Evolutionary conservation across 257 asterid genomes (phyloP).

Genomic region (Echites panduratus): DNA sequence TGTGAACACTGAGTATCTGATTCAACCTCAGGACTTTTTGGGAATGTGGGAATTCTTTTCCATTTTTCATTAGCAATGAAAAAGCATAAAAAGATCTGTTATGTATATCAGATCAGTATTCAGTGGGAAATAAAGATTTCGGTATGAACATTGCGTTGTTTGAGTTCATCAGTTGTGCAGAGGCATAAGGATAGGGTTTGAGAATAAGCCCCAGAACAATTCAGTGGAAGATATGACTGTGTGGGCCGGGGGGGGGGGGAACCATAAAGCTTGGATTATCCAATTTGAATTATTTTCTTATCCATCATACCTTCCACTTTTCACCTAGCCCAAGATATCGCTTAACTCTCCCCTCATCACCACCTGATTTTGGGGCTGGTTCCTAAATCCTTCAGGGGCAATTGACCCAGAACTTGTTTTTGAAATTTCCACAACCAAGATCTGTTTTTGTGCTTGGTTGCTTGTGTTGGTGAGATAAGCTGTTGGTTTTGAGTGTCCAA

Average conservation of each 20-base stretch:
- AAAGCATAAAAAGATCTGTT: background rate
- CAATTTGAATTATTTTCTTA: background rate
- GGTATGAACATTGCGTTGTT: background rate
- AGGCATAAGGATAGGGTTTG: background rate
- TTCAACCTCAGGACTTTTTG: background rate
- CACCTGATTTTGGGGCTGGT: constrained; percentile 66
- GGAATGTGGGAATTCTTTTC: no score
- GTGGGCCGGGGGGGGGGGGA: no score
- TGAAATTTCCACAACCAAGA: constrained; percentile 34
- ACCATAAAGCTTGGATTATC: no score
- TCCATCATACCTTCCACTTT: background rate
- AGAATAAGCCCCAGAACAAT: background rate
- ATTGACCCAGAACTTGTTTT: constrained; percentile 62
- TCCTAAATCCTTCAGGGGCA: constrained; percentile 51
- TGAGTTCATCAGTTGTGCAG: background rate
- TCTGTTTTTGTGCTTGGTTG: constrained; percentile 55
- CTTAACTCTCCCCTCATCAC: constrained; percentile 42
- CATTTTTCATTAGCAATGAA: background rate
- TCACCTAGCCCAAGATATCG: constrained; percentile 35
- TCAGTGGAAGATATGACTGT: background rate
- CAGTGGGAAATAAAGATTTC: background rate
- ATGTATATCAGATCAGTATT: background rate
- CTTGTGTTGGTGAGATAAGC: constrained; percentile 50
- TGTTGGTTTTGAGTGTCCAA: constrained; percentile 42
- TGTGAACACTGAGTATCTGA: background rate